Evolutionary conservation across 2,329 filamentous ascomycete species (phyloP), one percentile per base, ranked within the genome.

Genomic region (Pestalotiopsis sp.): DNA sequence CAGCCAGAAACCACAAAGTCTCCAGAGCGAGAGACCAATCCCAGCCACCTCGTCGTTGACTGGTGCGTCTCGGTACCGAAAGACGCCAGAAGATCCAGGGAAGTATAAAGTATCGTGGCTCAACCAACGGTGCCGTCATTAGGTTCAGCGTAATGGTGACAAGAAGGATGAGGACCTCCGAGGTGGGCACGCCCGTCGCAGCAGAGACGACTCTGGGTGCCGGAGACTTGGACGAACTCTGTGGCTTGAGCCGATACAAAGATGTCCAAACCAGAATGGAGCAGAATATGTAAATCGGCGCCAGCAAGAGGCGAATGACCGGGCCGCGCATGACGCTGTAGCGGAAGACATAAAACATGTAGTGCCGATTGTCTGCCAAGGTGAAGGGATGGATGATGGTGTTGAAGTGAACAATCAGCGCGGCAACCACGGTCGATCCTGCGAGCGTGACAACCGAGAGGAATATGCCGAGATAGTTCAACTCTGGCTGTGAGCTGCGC

Each of bases 371-470:
- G 80, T 99, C 96, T 41, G 96, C 96, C 0, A 98, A 87, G 0
- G 95, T 97, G 78, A 98, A 99, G 0, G 96, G 95, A 77, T 99
- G 96, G 58, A 98, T 88, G 71, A 97, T 92, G 41, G 96, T 99
- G 85, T 98, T 98, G 85, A 88, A 92, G 71, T 89, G 88, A 27
- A 98, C 90, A 23, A 90, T 78, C 13, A 77, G 73, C 2, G 82
- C 60, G 0, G 85, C 84, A 7, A 80, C 68, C 6, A 76, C 67
- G 0, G 84, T 61, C 2, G 82, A 81, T 1, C 72, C 71, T 7
- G 78, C 38, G 3, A 84, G 59, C 52, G 83, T 81, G 9, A 82
- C 23, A 0, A 76, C 71, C 70, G 81, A 80, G 56, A 84, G 77
- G 5, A 81, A 64, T 23, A 27, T 39, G 14, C 79, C 80, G n/a